Conservation (phyloP, 768 basidiomycete genomes). For the Lenzites betulinus region DNA sequence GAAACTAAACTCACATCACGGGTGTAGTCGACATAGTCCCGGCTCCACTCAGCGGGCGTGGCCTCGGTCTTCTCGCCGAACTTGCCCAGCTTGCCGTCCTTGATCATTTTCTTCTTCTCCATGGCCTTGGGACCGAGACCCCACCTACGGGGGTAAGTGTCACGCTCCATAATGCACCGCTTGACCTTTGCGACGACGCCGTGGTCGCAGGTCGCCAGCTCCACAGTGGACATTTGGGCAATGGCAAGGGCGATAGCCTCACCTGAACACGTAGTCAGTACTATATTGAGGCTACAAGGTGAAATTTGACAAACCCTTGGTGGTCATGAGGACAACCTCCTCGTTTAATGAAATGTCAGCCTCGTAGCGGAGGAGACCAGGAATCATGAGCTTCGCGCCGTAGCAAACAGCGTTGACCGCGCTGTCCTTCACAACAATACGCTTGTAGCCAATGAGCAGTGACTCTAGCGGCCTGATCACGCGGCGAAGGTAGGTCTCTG, state of each 20-base stretch:
- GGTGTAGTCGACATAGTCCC: slow-evolving; percentile 92
- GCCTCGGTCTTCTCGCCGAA: slow-evolving; percentile 87
- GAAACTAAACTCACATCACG: slow-evolving; percentile 49
- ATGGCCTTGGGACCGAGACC: slow-evolving; percentile 96
- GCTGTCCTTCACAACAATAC: slow-evolving; percentile 98
- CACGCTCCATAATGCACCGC: slow-evolving; percentile 99
- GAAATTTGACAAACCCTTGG: slow-evolving; percentile 73
- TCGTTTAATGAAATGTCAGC: slow-evolving; percentile 92
- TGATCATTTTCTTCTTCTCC: slow-evolving; percentile 98
- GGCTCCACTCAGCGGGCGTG: slow-evolving; percentile 90
- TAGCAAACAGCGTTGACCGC: slow-evolving; percentile 99
- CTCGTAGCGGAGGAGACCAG: slow-evolving; percentile 95
- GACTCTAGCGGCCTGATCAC: slow-evolving; percentile 94
- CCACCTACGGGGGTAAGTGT: slow-evolving; percentile 98
- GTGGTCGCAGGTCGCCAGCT: slow-evolving; percentile 96
- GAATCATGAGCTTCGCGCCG: slow-evolving; percentile 99
- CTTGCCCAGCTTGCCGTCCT: slow-evolving; percentile 96
- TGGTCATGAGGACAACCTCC: slow-evolving; percentile 98
- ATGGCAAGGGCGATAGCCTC: slow-evolving; percentile 95
- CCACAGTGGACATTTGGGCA: slow-evolving; percentile 98
- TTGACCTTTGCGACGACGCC: slow-evolving; percentile 99
- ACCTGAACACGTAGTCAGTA: slow-evolving; percentile 42
- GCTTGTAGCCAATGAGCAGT: slow-evolving; percentile 93
- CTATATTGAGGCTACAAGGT: background rate
- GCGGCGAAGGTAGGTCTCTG: slow-evolving; percentile 95